Percentiles rank a stretch among this genome's conserved stretches.
Conservation (phyloP, 345 rosid species). For the Reutealis trisperma region DNA sequence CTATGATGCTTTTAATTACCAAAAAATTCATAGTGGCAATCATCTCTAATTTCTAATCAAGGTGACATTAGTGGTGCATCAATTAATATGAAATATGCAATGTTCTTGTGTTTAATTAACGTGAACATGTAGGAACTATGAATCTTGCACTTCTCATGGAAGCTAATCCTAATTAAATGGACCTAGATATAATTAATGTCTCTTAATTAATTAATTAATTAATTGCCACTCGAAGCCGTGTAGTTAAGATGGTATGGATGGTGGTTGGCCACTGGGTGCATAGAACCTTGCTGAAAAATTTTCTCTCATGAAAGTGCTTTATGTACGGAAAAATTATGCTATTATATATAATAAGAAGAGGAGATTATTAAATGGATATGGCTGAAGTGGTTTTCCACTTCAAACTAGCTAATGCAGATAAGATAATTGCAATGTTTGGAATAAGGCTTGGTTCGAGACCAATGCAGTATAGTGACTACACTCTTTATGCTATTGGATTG, state of each 20-base stretch:
- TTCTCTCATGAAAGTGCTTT: not conserved
- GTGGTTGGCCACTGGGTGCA: not conserved
- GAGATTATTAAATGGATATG: not conserved
- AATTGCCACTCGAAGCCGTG: not conserved
- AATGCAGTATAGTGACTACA: not conserved
- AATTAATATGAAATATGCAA: not conserved
- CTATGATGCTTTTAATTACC: no score
- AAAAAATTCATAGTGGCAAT: not conserved
- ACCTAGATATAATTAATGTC: not conserved
- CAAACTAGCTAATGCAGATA: not conserved
- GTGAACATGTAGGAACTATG: slow-evolving; percentile 1
- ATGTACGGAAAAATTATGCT: not conserved
- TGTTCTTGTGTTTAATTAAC: not conserved
- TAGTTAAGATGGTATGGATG: not conserved
- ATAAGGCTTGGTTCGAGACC: slow-evolving; percentile 29
- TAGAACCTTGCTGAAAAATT: not conserved
- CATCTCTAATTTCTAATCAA: slow-evolving; percentile 18
- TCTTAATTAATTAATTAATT: not conserved
- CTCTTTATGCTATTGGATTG: not conserved
- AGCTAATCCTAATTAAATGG: not conserved
- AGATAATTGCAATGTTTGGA: slow-evolving; percentile 22
- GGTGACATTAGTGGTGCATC: slow-evolving; percentile 19
- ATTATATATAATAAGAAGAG: not conserved
- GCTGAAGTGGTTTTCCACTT: no score
- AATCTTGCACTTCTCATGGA: slow-evolving; percentile 13